Evolutionary conservation across 1,139 yeast genomes (phyloP).

Genomic region (Candida frijolesensis): DNA sequence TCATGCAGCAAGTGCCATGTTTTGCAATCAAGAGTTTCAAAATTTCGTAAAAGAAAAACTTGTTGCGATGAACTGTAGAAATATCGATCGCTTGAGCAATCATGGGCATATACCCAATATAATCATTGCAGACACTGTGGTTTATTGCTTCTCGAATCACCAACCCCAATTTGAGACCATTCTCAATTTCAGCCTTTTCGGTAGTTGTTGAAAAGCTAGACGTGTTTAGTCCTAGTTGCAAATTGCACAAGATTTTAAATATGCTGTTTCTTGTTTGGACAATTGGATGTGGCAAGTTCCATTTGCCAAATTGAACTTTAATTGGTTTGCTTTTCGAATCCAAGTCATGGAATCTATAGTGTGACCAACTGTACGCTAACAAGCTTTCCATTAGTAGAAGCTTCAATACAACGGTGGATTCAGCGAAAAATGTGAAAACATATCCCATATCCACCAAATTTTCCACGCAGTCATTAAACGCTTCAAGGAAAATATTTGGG

Average conservation of each 20-base stretch:
- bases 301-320: slow-evolving; percentile 18
- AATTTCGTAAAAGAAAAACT: slow-evolving; percentile 30
- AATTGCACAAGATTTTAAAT: slow-evolving; percentile 35
- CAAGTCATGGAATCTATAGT: slow-evolving; percentile 27
- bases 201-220: slow-evolving; percentile 10
- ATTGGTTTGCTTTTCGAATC: slow-evolving; percentile 6
- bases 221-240: slow-evolving; percentile 31
- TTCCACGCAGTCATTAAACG: slow-evolving; percentile 39
- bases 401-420: slow-evolving; percentile 17
- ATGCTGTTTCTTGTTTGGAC: slow-evolving; percentile 31
- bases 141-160: slow-evolving; percentile 26
- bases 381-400: slow-evolving; percentile 32
- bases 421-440: slow-evolving; percentile 23
- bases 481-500: slow-evolving; percentile 31
- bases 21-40: slow-evolving; percentile 24
- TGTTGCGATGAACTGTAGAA: slow-evolving; percentile 19
- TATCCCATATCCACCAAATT: slow-evolving; percentile 34
- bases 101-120: slow-evolving; percentile 33
- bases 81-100: slow-evolving; percentile 36
- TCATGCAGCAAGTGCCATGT: slow-evolving; percentile 42
- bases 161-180: slow-evolving; percentile 27
- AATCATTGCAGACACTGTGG: slow-evolving; percentile 31
- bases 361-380: slow-evolving; percentile 39
- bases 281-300: slow-evolving; percentile 27
- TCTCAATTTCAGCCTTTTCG: slow-evolving; percentile 16